Evolutionary conservation across 2,329 filamentous ascomycete genomes (phyloP).

Genomic region (Sarocladium brachiariae): DNA sequence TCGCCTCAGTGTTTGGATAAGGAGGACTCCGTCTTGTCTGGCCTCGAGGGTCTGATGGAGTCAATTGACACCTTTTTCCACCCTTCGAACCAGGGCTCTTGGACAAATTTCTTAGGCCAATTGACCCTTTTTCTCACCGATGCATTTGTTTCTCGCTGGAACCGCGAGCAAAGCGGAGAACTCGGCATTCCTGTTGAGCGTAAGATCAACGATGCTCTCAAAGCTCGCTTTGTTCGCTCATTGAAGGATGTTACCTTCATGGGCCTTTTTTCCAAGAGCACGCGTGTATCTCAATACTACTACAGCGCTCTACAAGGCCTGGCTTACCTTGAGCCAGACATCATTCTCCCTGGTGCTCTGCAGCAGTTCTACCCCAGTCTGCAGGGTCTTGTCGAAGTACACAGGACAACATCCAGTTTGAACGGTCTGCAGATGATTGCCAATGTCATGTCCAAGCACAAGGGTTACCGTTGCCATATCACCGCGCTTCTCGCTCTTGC

Average conservation of each 20-base stretch:
- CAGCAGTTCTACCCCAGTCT: slow-evolving; percentile 96
- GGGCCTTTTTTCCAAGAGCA: slow-evolving; percentile 95
- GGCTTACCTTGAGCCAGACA: slow-evolving; percentile 81
- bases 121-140: slow-evolving; percentile 89
- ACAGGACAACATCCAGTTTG: slow-evolving; percentile 89
- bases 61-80: slow-evolving; percentile 98
- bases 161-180: slow-evolving; percentile 87
- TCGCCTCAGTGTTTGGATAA: slow-evolving; percentile 74
- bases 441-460: slow-evolving; percentile 83
- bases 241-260: slow-evolving; percentile 93
- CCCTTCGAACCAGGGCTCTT: slow-evolving; percentile 87
- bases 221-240: slow-evolving; percentile 81
- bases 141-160: slow-evolving; percentile 97
- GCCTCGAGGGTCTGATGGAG: slow-evolving; percentile 85
- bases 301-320: slow-evolving; percentile 84
- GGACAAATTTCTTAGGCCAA: slow-evolving; percentile 86
- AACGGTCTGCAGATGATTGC: slow-evolving; percentile 88
- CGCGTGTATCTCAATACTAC: slow-evolving; percentile 84
- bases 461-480: slow-evolving; percentile 94
- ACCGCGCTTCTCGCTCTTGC: slow-evolving; percentile 90
- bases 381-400: slow-evolving; percentile 93
- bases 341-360: slow-evolving; percentile 86
- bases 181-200: slow-evolving; percentile 78
- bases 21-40: slow-evolving; percentile 73
- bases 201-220: slow-evolving; percentile 71